These are phyloP conservation scores for Colletotrichum somersetense DNA, from an alignment of 2,329 filamentous ascomycete species.

Conservation along the genomic window DNA sequence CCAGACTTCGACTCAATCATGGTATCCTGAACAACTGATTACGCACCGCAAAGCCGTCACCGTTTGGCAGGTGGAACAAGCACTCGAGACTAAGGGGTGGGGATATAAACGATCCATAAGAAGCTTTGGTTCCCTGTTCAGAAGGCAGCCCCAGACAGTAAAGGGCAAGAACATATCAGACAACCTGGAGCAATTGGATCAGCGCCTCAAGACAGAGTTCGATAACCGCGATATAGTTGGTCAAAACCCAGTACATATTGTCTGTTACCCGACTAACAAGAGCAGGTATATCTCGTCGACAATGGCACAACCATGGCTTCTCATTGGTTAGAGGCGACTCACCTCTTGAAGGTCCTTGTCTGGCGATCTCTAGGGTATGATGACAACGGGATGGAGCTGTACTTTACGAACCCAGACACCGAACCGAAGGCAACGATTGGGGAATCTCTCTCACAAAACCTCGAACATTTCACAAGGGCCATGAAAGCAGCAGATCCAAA, in stretches of 20 bases:
- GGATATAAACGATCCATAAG: background rate
- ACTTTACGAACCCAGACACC: constrained; percentile 31
- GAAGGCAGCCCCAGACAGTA: background rate
- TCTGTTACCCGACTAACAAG: background rate
- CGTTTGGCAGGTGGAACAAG: background rate
- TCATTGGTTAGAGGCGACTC: constrained; percentile 45
- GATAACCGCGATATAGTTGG: constrained; percentile 18
- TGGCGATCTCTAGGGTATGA: constrained; percentile 47
- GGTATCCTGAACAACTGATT: background rate
- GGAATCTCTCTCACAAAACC: background rate
- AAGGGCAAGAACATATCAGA: background rate
- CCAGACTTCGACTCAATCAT: background rate
- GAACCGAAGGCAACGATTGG: background rate
- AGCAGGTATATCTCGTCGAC: constrained; percentile 48
- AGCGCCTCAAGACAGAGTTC: background rate
- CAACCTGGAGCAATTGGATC: background rate
- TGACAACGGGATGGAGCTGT: constrained; percentile 47
- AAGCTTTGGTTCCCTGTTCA: constrained; percentile 7
- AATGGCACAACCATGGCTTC: constrained; percentile 46
- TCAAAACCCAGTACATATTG: too few species aligned
- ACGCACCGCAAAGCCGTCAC: background rate
- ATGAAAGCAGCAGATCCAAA: too few species aligned
- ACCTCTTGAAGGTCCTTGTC: constrained; percentile 45
- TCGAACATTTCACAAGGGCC: background rate
- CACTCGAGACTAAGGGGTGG: background rate